phyloP scores from a whole-genome alignment of 1,284 basidiomycete genomes.

The Lignosus rhinocerotis region DNA sequence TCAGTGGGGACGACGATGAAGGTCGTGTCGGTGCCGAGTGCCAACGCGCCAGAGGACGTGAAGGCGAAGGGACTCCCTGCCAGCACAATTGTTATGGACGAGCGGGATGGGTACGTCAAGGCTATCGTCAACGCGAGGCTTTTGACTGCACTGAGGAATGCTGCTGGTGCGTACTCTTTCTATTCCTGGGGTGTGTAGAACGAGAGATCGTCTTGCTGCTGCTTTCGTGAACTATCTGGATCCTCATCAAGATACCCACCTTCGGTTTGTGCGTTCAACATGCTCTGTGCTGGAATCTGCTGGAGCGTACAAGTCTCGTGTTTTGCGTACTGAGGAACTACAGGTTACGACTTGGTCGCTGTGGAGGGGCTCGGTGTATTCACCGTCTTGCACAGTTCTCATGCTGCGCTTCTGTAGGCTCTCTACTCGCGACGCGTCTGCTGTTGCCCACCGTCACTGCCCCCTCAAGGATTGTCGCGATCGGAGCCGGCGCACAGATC shows the following conservation, averaged over 20 bases:
- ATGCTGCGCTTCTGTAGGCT: background rate
- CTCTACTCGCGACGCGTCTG: conserved; percentile 37
- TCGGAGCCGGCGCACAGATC: conserved; percentile 78
- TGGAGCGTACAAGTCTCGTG: no score
- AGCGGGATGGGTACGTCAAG: conserved; percentile 61
- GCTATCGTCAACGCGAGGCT: conserved; percentile 76
- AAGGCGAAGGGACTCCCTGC: conserved; percentile 63
- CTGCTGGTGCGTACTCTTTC: conserved; percentile 58
- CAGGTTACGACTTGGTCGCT: no score
- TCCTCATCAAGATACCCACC: no score
- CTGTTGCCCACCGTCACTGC: conserved; percentile 39
- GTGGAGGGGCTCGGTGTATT: no score
- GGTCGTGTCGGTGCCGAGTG: conserved; percentile 67
- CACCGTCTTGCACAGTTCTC: no score
- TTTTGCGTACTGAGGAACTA: background rate
- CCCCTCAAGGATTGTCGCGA: conserved; percentile 58
- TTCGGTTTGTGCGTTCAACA: background rate
- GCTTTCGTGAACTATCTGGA: no score
- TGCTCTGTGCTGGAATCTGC: no score
- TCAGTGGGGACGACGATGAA: conserved; percentile 60
- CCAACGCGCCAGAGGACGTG: conserved; percentile 33
- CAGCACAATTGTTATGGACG: conserved; percentile 76
- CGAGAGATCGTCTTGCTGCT: no score
- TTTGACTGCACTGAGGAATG: conserved; percentile 80
- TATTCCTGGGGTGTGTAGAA: background rate